Conservation (phyloP, 345 rosid species). For the Syzygium aqueum region DNA sequence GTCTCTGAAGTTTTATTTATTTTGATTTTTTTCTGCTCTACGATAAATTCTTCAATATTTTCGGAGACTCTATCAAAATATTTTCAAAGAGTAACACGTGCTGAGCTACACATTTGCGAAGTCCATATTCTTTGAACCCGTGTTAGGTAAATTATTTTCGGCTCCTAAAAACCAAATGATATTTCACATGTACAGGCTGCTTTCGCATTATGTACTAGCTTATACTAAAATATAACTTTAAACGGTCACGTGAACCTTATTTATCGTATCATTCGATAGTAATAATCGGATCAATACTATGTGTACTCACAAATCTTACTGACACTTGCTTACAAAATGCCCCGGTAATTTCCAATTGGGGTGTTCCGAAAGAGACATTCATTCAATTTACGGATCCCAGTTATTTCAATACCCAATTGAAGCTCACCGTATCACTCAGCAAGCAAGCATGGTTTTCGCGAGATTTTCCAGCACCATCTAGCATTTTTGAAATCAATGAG, state of each 20-base stretch:
- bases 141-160: neutral
- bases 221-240: neutral
- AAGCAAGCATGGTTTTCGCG: neutral
- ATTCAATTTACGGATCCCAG: neutral
- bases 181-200: neutral
- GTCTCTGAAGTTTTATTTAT: neutral
- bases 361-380: neutral
- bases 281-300: neutral
- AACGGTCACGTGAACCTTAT: rapidly evolving
- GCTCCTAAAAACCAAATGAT: neutral
- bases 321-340: too few relatives aligned
- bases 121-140: neutral
- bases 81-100: neutral
- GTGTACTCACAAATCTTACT: neutral
- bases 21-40: neutral
- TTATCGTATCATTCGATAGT: neutral
- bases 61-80: neutral
- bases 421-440: neutral
- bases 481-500: neutral
- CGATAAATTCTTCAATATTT: neutral
- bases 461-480: neutral
- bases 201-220: neutral
- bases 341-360: too few relatives aligned
- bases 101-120: neutral
- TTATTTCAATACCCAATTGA: neutral